Evolutionary conservation across 805 yeast species (phyloP), one percentile per base, ranked within the genome.

Genomic region (Torulaspora microellipsoides): DNA sequence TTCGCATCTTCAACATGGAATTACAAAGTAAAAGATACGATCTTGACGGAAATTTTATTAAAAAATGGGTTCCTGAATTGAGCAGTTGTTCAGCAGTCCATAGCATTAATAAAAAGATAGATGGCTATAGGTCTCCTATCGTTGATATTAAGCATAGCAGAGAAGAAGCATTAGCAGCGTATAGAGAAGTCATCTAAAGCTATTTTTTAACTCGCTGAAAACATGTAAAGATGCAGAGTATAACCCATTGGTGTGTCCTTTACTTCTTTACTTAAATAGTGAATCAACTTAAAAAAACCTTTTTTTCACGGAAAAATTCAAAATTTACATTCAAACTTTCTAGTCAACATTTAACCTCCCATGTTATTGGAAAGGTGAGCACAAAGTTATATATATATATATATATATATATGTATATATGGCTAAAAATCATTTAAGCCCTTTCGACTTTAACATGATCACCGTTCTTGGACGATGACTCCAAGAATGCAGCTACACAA

Each of bases 401-500:
- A 11, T 36, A 2, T 27, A 20, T 15, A 10, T 12, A 6, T 25
- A 13, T 13, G 14, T 12, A 36, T 27, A 13, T 36, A n/a, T 15
- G 12, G 8, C n/a, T 27, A 14, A 4, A 36, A 14, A 27, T 15
- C n/a, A 17, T 17, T 38, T 12, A 43, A 20, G 29, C n/a, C 15
- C 33, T 43, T 36, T 72, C 78, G 28, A 80, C 76, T 40, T 59
- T 64, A 25, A 78, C 77, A 36, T 72, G 62, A 40, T 66, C 62
- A 56, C 85, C 86, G 43, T 73, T 68, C 28, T 72, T 65, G 13
- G 68, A 54, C 31, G 87, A 77, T 46, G 93, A 82, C 52, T 83
- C 82, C 30, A 91, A 67, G 47, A 86, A 85, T 23, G 96, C 98
- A 43, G 79, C 95, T 45, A 91, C 79, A 54, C 87, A 77, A 6